Percentiles rank a stretch among this genome's conserved stretches.
Evolutionary conservation across 2,329 filamentous ascomycete genomes (phyloP).

Genomic region (Escovopsis sp.): DNA sequence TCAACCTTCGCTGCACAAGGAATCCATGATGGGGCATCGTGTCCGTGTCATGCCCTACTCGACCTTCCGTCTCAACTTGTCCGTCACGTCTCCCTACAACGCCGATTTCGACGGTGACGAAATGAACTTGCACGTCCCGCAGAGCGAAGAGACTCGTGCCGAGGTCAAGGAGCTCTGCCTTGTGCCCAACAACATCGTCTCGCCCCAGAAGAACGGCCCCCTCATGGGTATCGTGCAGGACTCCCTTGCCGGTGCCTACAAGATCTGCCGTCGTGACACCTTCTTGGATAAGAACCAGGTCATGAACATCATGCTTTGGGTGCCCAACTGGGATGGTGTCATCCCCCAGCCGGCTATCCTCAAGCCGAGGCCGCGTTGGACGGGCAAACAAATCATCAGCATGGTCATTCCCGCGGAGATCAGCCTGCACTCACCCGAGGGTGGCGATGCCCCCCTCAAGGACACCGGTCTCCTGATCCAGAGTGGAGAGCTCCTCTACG

Average conservation of each 20-base stretch:
- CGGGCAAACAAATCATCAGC: slow-evolving; percentile 93
- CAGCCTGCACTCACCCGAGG: slow-evolving; percentile 58
- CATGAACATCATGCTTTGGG: slow-evolving; percentile 96
- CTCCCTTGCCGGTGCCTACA: slow-evolving; percentile 91
- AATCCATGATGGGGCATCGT: slow-evolving; percentile 99
- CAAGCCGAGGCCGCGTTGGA: slow-evolving; percentile 88
- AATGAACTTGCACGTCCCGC: slow-evolving; percentile 99
- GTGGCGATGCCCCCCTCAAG: slow-evolving; percentile 46
- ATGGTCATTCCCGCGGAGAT: slow-evolving; percentile 80
- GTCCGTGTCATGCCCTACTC: slow-evolving; percentile 98
- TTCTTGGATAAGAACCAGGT: slow-evolving; percentile 84
- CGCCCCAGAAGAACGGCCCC: slow-evolving; percentile 88
- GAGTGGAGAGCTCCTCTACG: slow-evolving; percentile 79
- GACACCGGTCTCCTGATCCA: slow-evolving; percentile 75
- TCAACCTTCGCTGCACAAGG: slow-evolving; percentile 97
- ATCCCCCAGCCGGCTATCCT: slow-evolving; percentile 88
- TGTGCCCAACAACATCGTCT: slow-evolving; percentile 98
- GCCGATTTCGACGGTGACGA: slow-evolving; percentile 99
- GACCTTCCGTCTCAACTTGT: slow-evolving; percentile 93
- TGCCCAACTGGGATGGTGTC: slow-evolving; percentile 92
- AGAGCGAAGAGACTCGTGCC: slow-evolving; percentile 90
- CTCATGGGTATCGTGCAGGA: slow-evolving; percentile 99
- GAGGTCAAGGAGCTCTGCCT: slow-evolving; percentile 91
- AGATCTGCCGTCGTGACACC: slow-evolving; percentile 83
- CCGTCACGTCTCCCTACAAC: slow-evolving; percentile 97